Evolutionary conservation across 768 basidiomycete species (phyloP), one percentile per base, ranked within the genome.

Genomic region (Clathrus columnatus): DNA sequence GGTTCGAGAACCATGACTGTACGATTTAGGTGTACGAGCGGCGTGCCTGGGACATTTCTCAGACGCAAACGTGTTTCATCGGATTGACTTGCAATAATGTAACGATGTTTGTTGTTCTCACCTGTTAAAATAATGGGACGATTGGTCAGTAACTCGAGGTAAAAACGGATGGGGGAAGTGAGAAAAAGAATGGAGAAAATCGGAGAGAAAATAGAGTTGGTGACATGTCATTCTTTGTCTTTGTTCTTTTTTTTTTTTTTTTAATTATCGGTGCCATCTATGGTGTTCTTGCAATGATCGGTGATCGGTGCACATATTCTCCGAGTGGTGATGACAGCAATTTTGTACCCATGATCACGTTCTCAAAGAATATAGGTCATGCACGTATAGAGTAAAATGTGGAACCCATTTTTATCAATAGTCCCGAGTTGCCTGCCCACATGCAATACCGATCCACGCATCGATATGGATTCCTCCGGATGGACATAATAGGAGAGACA

Each of bases 1-100:
- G 91, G 91, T 67, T 95, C 93, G 23, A 98, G 77, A 18, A 99
- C 82, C 80, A 96, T 84, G 10, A 98, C 95, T 1, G 90, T 83
- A 28, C 89, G 87, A 63, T 91, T 94, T 58, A 96, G 77, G 67
- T 96, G 94, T 36, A 98, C 74, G 58, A 98, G 79, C 0, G 96
- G 96, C 0, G 91, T 83, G 1, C 83, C 94, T 8, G 93, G 87
- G 36, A 96, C 77, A 4, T 65, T 68, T 16, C 93, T 82, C 46
- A 98, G 74, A 55, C 75, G 73, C 24, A 70, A 69, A 3, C 94
- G 83, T 2, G 97, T 81, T 5, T 79, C 69, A 30, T 82, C 77
- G 0, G 85, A 89, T 66, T 95, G 91, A 0, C 90, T 83, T 23
- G 91, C 91, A 51, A 97, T 72, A 27, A 91, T 82, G 70, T 98